Percentiles rank a stretch among this genome's conserved stretches.
phyloP scores from a whole-genome alignment of 2,329 filamentous ascomycete species.

The Scytalidium lignicola region DNA sequence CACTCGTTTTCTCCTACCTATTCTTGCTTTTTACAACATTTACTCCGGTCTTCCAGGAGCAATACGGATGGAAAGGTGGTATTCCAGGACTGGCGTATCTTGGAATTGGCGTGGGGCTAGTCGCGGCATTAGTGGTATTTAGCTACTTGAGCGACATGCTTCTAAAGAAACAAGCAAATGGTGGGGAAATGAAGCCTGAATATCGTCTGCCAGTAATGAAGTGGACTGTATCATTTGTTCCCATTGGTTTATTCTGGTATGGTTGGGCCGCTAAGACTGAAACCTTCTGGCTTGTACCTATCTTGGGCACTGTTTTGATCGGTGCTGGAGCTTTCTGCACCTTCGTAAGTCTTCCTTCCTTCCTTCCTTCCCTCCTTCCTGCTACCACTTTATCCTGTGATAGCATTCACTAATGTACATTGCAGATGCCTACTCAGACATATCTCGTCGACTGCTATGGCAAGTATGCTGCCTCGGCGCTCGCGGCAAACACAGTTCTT shows the following conservation, averaged over 20 bases:
- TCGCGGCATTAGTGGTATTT: slow-evolving; percentile 33
- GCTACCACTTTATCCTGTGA: slow-evolving; percentile 28
- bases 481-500: slow-evolving; percentile 19
- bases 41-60: slow-evolving; percentile 39
- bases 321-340: background rate
- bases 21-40: slow-evolving; percentile 47
- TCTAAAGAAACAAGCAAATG: slow-evolving; percentile 30
- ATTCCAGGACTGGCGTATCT: slow-evolving; percentile 36
- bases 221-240: slow-evolving; percentile 32
- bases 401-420: background rate
- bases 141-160: slow-evolving; percentile 32
- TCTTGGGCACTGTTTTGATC: slow-evolving; percentile 25
- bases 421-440: background rate
- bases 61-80: slow-evolving; percentile 34
- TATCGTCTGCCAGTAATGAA: slow-evolving; percentile 37
- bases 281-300: slow-evolving; percentile 37
- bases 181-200: slow-evolving; percentile 24
- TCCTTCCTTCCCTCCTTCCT: too few relatives aligned
- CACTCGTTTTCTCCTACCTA: slow-evolving; percentile 43
- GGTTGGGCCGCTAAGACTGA: slow-evolving; percentile 37
- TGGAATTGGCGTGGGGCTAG: slow-evolving; percentile 33
- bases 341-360: background rate
- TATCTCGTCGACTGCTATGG: slow-evolving; percentile 40
- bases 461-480: slow-evolving; percentile 20
- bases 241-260: slow-evolving; percentile 41